These are phyloP conservation scores for Schoenoplectus tabernaemontani DNA, from an alignment of 202 grass and related monocot species.

Conservation along the genomic window DNA sequence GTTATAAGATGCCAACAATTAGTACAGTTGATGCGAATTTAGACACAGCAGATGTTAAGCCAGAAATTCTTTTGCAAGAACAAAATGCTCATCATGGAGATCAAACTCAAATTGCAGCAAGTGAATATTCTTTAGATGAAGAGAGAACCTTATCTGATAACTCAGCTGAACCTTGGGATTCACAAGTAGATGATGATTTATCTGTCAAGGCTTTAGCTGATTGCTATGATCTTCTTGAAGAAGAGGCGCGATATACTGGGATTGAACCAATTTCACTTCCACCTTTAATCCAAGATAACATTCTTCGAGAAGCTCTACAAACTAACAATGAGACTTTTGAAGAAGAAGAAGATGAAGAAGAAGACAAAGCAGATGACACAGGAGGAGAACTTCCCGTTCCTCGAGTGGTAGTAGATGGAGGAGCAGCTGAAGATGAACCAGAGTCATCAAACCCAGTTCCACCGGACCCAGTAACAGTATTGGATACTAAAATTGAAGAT, in stretches of 20 bases:
- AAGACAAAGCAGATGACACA: neutral
- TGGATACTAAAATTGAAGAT: neutral
- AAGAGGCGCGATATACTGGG: neutral
- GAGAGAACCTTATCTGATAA: neutral
- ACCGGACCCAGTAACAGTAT: neutral
- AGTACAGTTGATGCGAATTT: constrained; percentile 6
- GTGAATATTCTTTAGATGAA: constrained; percentile 1
- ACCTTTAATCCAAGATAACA: neutral
- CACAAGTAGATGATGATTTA: neutral
- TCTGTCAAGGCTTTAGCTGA: neutral
- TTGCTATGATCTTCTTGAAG: neutral
- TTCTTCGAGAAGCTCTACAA: neutral
- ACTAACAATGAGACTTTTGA: neutral
- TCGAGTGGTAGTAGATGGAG: constrained; percentile 27
- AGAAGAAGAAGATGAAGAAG: neutral
- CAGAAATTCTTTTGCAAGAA: neutral
- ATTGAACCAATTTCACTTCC: neutral
- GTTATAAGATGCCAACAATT: constrained; percentile 13
- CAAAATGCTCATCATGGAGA: neutral
- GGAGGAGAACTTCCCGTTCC: neutral
- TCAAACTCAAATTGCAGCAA: neutral
- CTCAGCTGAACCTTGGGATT: neutral
- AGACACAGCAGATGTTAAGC: neutral
- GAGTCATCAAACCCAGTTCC: neutral
- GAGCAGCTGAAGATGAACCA: neutral